These are phyloP conservation scores for Ballota nigra DNA, from an alignment of 257 asterid species.

Conservation along the genomic window DNA sequence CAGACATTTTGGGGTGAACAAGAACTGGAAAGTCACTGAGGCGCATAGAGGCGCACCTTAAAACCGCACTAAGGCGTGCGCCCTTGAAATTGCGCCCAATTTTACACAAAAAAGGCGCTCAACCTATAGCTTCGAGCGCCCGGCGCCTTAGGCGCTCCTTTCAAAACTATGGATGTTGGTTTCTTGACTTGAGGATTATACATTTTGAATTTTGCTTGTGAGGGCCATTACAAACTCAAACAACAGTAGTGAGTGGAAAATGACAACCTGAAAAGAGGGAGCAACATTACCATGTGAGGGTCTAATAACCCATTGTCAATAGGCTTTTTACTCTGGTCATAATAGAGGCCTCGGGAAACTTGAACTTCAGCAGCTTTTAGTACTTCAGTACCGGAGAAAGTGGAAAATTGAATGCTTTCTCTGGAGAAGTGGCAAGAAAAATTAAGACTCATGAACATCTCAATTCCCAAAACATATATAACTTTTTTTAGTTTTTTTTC, in stretches of 20 bases:
- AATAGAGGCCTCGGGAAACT: slow-evolving; percentile 55
- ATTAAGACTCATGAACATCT: not conserved
- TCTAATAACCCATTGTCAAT: slow-evolving; percentile 67
- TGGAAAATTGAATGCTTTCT: slow-evolving; percentile 70
- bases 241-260: not conserved
- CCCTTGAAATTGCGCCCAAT: too few species aligned
- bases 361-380: slow-evolving; percentile 70
- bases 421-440: slow-evolving; percentile 40
- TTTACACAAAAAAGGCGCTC: too few species aligned
- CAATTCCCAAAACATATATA: slow-evolving; percentile 5
- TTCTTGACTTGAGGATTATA: too few species aligned
- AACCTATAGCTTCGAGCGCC: too few species aligned
- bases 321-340: slow-evolving; percentile 49
- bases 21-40: too few species aligned
- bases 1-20: too few species aligned
- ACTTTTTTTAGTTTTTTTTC: not conserved
- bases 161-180: too few species aligned
- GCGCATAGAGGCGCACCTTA: too few species aligned
- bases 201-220: not conserved
- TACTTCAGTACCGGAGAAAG: slow-evolving; percentile 60
- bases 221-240: not conserved
- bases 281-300: slow-evolving; percentile 67
- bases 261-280: slow-evolving; percentile 10
- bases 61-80: too few species aligned
- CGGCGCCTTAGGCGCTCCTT: too few species aligned